Percentiles rank a stretch among this genome's conserved stretches.
Evolutionary conservation across 306 rosid species (phyloP).

Genomic region (Pterocarpus santalinus): DNA sequence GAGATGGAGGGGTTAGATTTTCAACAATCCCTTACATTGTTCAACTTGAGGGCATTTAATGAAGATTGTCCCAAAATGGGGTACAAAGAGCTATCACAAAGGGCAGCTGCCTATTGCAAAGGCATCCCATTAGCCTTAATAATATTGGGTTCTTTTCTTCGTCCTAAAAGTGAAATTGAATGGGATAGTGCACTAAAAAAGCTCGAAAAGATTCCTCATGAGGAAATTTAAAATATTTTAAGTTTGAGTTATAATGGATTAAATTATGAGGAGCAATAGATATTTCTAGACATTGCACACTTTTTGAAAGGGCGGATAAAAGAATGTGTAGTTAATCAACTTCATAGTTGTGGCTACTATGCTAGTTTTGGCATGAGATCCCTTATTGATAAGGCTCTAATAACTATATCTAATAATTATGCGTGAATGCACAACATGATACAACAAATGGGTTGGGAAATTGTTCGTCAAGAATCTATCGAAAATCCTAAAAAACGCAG

Average conservation of each 20-base stretch:
- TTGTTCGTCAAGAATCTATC: conserved; percentile 1
- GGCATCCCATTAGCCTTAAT: conserved; percentile 24
- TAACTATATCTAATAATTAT: not conserved
- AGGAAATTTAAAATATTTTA: not conserved
- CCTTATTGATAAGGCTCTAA: conserved; percentile 37
- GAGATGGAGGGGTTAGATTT: not conserved
- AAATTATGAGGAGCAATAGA: not conserved
- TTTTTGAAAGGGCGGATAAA: conserved; percentile 2
- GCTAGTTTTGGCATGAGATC: conserved; percentile 19
- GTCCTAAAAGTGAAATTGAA: not conserved
- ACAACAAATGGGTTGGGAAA: conserved; percentile 41
- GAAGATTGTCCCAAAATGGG: not conserved
- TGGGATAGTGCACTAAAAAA: conserved; percentile 1
- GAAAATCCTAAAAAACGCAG: conserved; percentile 12
- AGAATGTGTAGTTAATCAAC: not conserved
- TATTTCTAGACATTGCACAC: conserved; percentile 45
- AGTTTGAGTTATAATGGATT: conserved; percentile 26
- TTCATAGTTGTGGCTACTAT: conserved; percentile 19
- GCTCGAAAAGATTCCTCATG: not conserved
- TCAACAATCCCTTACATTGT: not conserved
- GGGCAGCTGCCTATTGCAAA: not conserved
- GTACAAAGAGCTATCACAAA: not conserved
- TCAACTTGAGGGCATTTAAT: not conserved
- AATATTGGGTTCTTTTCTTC: conserved; percentile 35
- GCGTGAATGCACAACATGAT: conserved; percentile 48